These are phyloP conservation scores for Naegleria fowleri DNA, from an alignment of 208 protist genomes.

Conservation along the genomic window DNA sequence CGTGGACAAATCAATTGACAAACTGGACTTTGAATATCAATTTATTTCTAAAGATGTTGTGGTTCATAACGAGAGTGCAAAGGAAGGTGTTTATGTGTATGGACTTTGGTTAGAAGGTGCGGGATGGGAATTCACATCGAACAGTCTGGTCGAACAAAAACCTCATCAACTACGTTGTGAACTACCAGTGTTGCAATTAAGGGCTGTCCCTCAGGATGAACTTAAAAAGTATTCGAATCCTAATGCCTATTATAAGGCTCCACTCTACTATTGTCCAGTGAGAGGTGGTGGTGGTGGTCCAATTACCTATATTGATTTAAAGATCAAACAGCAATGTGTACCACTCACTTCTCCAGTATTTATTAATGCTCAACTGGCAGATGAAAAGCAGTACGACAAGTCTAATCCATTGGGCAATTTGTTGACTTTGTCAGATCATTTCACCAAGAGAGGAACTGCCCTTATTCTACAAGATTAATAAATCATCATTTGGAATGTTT, in stretches of 20 bases:
- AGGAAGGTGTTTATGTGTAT: constrained; percentile 90
- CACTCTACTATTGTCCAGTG: constrained; percentile 94
- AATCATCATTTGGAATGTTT: no score
- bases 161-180: constrained; percentile 89
- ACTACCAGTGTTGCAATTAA: constrained; percentile 98
- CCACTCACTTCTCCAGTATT: constrained; percentile 15
- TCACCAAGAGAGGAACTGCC: constrained; percentile 94
- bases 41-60: constrained; percentile 78
- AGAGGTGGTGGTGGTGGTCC: constrained; percentile 90
- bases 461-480: constrained; percentile 79
- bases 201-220: constrained; percentile 78
- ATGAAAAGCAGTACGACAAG: constrained; percentile 1
- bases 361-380: background rate
- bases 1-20: constrained; percentile 80
- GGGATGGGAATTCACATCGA: constrained; percentile 79
- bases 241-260: constrained; percentile 83
- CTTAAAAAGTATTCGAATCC: constrained; percentile 60
- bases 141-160: constrained; percentile 83
- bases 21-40: constrained; percentile 93
- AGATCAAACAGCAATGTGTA: constrained; percentile 58
- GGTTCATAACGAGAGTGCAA: constrained; percentile 61
- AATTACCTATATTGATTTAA: constrained; percentile 88
- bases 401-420: background rate
- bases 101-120: constrained; percentile 94
- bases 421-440: constrained; percentile 75